Percentiles rank a stretch among this genome's conserved stretches.
phyloP scores from a whole-genome alignment of 1,139 yeast genomes.

The Nakaseomyces kungkrabaensis region DNA sequence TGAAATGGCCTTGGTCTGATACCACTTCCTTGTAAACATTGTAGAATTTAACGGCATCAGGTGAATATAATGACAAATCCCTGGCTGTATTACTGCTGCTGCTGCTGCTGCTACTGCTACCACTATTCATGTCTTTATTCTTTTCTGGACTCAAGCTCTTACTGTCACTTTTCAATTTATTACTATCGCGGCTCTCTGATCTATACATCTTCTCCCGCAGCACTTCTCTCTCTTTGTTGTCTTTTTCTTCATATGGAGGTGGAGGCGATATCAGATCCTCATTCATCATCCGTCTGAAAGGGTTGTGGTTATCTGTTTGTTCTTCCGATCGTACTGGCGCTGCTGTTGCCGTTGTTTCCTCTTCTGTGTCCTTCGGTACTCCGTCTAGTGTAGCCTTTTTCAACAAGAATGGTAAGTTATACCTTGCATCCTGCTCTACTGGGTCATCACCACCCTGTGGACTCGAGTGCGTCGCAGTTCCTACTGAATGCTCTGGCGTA shows the following conservation, averaged over 20 bases:
- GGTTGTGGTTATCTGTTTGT: neutral
- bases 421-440: conserved; percentile 7
- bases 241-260: conserved; percentile 14
- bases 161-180: neutral
- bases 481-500: conserved; percentile 3
- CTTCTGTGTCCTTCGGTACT: neutral
- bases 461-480: neutral
- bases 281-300: neutral
- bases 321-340: neutral
- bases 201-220: conserved; percentile 17
- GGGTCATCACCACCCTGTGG: neutral
- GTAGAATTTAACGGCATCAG: conserved; percentile 15
- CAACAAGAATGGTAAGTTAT: conserved; percentile 13
- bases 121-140: neutral
- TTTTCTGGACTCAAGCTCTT: neutral
- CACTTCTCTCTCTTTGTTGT: conserved; percentile 7
- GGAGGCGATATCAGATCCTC: neutral
- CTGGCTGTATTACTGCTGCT: neutral
- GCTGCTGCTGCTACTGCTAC: neutral
- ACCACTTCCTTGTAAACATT: conserved; percentile 6
- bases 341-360: neutral
- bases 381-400: neutral
- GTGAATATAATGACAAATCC: conserved; percentile 13
- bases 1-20: conserved; percentile 21
- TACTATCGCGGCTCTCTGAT: conserved; percentile 3